Conservation (phyloP, 2,329 filamentous ascomycete species). For the Ceratocystis albifundus region DNA sequence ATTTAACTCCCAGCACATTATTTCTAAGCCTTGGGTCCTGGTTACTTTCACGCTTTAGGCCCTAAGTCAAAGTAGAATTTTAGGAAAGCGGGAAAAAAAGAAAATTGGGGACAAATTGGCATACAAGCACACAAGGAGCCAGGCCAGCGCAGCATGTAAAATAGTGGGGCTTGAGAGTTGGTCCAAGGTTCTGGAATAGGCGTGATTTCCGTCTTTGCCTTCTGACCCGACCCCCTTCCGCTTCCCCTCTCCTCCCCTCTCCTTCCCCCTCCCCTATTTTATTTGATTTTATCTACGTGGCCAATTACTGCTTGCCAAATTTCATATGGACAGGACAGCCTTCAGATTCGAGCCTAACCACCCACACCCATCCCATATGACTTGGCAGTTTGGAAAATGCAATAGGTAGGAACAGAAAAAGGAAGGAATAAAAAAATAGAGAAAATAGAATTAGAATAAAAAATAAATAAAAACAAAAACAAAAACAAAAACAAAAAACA, state of each 20-base stretch:
- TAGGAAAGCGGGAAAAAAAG: not conserved
- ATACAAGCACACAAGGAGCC: not conserved
- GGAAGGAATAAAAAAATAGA: too few relatives aligned
- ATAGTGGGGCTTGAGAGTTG: not conserved
- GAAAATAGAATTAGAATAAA: too few relatives aligned
- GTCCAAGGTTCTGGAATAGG: slow-evolving; percentile 7
- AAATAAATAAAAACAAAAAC: too few relatives aligned
- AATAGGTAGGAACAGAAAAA: not conserved
- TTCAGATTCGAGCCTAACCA: not conserved
- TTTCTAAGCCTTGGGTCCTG: not conserved
- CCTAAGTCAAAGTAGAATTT: not conserved
- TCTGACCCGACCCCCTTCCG: not conserved
- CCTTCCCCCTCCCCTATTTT: not conserved
- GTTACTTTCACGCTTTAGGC: not conserved
- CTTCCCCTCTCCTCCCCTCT: not conserved
- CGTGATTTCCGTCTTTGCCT: not conserved
- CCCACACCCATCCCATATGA: not conserved
- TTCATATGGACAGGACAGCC: not conserved
- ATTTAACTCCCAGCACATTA: too few relatives aligned
- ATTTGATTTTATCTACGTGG: not conserved
- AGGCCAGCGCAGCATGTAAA: slow-evolving; percentile 2
- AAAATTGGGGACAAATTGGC: not conserved
- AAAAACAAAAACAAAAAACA: too few relatives aligned
- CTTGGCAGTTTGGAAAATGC: not conserved
- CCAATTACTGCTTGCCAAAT: not conserved